phyloP scores from a whole-genome alignment of 2,329 filamentous ascomycete genomes.

The Helotiales sp. region DNA sequence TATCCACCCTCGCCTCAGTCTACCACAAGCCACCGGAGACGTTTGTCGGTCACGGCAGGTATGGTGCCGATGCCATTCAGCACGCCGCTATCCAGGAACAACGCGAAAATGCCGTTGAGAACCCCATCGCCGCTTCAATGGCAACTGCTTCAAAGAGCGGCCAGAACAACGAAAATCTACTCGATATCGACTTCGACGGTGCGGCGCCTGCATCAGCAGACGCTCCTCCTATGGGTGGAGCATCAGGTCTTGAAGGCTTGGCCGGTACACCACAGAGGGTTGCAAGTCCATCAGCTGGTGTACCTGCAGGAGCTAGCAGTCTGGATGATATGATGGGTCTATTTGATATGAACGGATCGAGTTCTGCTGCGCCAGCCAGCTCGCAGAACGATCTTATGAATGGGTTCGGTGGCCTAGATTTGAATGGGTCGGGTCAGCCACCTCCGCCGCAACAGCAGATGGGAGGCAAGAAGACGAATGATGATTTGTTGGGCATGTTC shows the following conservation, averaged over 20 bases:
- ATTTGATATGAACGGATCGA: conserved; percentile 49
- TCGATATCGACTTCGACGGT: conserved; percentile 96
- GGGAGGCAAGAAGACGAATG: conserved; percentile 49
- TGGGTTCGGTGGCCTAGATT: conserved; percentile 79
- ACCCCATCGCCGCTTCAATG: conserved; percentile 86
- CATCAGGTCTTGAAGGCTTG: conserved; percentile 52
- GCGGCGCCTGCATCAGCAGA: conserved; percentile 86
- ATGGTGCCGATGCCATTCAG: conserved; percentile 91
- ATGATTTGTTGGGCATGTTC: conserved; percentile 62
- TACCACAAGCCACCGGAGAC: conserved; percentile 98
- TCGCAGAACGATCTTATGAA: conserved; percentile 55
- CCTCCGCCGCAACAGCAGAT: conserved; percentile 64
- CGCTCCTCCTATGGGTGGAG: conserved; percentile 52
- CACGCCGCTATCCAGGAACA: conserved; percentile 96
- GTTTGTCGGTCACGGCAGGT: conserved; percentile 95
- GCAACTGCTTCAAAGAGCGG: conserved; percentile 63
- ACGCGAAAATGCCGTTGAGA: conserved; percentile 86
- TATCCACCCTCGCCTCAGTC: conserved; percentile 93
- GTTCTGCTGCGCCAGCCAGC: conserved; percentile 25
- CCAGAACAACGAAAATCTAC: conserved; percentile 87
- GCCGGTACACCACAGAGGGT: conserved; percentile 68
- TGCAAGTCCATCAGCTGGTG: conserved; percentile 56
- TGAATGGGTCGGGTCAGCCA: conserved; percentile 65
- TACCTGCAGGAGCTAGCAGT: conserved; percentile 48
- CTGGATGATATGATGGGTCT: conserved; percentile 82